phyloP scores from a whole-genome alignment of 2,329 filamentous ascomycete species.

The Atkinsonella hypoxylon region DNA sequence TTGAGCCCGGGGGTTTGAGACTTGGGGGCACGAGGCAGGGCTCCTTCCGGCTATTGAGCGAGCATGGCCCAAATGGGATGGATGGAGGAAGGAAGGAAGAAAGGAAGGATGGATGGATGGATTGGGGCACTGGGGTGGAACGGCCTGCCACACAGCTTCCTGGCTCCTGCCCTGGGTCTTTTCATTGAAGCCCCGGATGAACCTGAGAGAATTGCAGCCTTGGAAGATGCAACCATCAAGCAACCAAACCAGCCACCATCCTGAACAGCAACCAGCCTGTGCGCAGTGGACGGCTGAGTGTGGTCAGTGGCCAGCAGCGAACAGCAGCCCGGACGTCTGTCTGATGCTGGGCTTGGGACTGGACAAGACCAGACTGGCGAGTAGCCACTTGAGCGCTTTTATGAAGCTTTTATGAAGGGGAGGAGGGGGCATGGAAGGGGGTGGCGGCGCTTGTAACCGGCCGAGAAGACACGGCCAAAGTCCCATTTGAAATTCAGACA shows the following conservation, averaged over 20 bases:
- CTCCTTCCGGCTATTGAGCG: slow-evolving; percentile 4
- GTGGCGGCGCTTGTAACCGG: background rate
- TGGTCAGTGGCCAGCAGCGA: background rate
- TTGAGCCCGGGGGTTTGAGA: background rate
- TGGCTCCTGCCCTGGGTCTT: too few relatives aligned
- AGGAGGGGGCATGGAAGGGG: too few relatives aligned
- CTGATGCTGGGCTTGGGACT: background rate
- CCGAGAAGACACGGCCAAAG: background rate
- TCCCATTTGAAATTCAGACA: too few relatives aligned
- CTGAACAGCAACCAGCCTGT: background rate
- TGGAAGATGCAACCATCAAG: slow-evolving; percentile 5
- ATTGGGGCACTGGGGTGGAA: background rate
- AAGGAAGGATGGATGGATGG: too few relatives aligned
- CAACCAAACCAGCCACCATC: background rate
- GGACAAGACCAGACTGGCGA: too few relatives aligned
- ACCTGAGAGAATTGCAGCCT: too few relatives aligned
- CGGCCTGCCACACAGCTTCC: background rate
- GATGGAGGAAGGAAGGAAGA: too few relatives aligned
- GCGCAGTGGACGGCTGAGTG: background rate
- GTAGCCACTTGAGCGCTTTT: background rate
- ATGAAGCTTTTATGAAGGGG: background rate
- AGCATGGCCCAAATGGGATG: background rate
- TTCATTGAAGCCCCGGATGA: too few relatives aligned
- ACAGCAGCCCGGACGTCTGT: background rate
- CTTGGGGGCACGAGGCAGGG: slow-evolving; percentile 6